Base-by-base conservation (phyloP, 805 yeast genomes). In the Starmerella apicola region DNA sequence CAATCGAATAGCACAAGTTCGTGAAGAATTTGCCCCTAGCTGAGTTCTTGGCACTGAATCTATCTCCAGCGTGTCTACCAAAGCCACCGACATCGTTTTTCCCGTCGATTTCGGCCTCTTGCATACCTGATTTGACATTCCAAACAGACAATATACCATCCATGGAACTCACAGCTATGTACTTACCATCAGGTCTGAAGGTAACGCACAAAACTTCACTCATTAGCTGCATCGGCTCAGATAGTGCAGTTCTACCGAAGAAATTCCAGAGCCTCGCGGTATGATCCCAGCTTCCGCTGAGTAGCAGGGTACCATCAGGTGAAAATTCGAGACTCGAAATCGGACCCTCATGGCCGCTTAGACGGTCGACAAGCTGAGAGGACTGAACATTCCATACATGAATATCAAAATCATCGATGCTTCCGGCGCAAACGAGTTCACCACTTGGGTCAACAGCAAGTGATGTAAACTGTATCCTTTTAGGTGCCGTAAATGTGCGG, bases 321-420 rank as follows among this genome's bases (percentile, higher is more conserved):
- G 95, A 94, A 58, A 91, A 88, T 9, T 88, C 74, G 30, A 91
- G 65, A 48, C 84, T 76, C 1, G 95, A 82, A 3, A 91, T 78
- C 1, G 98, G 98, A 2, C 95, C 98, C 51, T 81, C 94, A 61
- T 91, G 98, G 9, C 98, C 98, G 4, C 86, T 66, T 36, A 91
- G 66, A 13, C 82, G 71, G 55, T 91, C 98, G 39, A 91, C 70
- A 35, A 91, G 64, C 57, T 86, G 95, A 1, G 94, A 79, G 0
- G 96, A 86, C 64, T 91, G 97, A 1, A 91, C 96, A 5, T 95
- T 83, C 98, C 98, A 91, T 25, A 91, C 84, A 55, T 81, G 86
- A 43, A 91, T 81, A 42, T 82, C 94, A 61, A 78, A 91, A 46
- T 78, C 80, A 55, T 86, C 95, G 32, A 77, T 67, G 3, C 95